Base-by-base conservation (phyloP, 2,329 filamentous ascomycete species). In the Alternaria ventricosa region DNA sequence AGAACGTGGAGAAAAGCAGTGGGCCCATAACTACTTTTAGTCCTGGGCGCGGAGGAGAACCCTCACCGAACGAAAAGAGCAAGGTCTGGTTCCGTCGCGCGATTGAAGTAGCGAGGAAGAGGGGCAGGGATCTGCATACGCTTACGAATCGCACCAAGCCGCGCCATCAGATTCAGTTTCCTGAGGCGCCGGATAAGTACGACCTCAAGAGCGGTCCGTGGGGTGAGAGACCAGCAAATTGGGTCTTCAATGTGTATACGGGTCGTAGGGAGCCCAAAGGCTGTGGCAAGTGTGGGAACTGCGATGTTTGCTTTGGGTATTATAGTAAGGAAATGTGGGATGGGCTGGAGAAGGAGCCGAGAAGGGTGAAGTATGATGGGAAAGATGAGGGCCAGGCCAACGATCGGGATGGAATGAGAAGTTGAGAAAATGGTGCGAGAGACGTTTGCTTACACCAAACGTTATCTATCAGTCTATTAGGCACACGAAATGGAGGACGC, bases 251-350 rank as follows among this genome's bases (percentile, higher is more conserved):
- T 49, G 49, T 58, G 13, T 63, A 63, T 15, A 50, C 36, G 12
- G 67, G 65, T 6, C 46, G 49, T 22, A 56, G 58, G 27, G 58
- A 59, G n/a, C 47, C 57, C 0, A 47, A 53, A 9, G 65, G 60
- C 6, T 68, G 65, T 44, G 56, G 60, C 3, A 67, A 60, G 12
- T 69, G 62, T 30, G 58, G 67, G 8, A 33, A 57, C 27, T 65
- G 67, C n/a, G 46, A 58, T 5, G 25, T n/a, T 13, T 69, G 55
- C 25, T 33, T 64, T 18, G 5, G 15, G 4, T n/a, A 33, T 13
- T 64, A 67, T 10, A 55, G 33, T 5, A 53, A 54, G 25, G 60
- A 67, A 41, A 11, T 63, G 23, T 67, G 67, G 64, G 33, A 54
- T 18, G 49, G 20, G 9, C 20, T 53, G 9, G 9, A 53, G 20